These are phyloP conservation scores for Hanseniaspora hatyaiensis DNA, from an alignment of 805 yeast species.

Conservation along the genomic window DNA sequence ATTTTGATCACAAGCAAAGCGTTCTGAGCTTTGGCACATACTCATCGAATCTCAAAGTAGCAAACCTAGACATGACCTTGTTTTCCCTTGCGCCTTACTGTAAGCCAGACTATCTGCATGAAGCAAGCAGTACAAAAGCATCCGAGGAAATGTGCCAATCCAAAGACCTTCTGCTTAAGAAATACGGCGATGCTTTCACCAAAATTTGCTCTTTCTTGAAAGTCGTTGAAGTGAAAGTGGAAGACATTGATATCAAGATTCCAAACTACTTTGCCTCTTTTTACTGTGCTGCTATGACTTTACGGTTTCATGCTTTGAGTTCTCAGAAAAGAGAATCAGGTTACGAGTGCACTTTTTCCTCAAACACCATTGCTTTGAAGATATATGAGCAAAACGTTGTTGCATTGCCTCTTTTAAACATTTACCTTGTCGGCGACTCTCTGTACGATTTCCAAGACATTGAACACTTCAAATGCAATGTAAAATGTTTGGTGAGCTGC, in stretches of 20 bases:
- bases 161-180: neutral
- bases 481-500: conserved; percentile 23
- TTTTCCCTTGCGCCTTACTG: neutral
- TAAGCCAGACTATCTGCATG: neutral
- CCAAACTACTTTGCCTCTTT: conserved; percentile 18
- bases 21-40: conserved; percentile 1
- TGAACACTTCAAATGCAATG: conserved; percentile 18
- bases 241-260: conserved; percentile 22
- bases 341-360: conserved; percentile 26
- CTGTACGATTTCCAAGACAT: conserved; percentile 20
- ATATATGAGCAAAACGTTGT: conserved; percentile 21
- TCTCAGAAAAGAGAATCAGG: neutral
- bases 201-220: conserved; percentile 17
- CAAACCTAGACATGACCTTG: neutral
- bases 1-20: neutral
- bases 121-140: neutral
- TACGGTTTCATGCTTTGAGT: conserved; percentile 22
- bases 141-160: neutral
- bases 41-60: conserved; percentile 7
- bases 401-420: conserved; percentile 26
- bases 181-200: conserved; percentile 14
- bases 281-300: conserved; percentile 24
- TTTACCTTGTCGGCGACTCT: conserved; percentile 24
- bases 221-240: conserved; percentile 26
- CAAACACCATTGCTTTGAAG: conserved; percentile 21